Conservation (phyloP, 1,139 yeast genomes). For the Debaryomycetaceae sp. region DNA sequence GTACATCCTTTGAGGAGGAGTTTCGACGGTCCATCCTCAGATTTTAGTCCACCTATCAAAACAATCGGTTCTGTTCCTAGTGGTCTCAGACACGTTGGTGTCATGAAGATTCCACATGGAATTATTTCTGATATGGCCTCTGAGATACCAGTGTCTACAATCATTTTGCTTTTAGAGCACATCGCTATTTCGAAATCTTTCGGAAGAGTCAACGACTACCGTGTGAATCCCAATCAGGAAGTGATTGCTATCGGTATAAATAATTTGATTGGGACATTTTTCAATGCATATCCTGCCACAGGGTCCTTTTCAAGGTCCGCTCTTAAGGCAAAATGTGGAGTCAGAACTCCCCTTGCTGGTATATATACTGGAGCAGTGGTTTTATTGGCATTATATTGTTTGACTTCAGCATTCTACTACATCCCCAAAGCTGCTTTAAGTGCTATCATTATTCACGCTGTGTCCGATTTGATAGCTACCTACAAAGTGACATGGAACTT, state of each 20-base stretch:
- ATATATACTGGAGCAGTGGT: slow-evolving; percentile 88
- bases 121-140: slow-evolving; percentile 60
- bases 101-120: slow-evolving; percentile 62
- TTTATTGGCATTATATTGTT: slow-evolving; percentile 75
- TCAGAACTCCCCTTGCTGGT: slow-evolving; percentile 92
- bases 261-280: slow-evolving; percentile 86
- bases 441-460: slow-evolving; percentile 95
- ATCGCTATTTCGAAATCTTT: slow-evolving; percentile 92
- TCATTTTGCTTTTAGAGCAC: slow-evolving; percentile 82
- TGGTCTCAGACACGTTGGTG: slow-evolving; percentile 77
- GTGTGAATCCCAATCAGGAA: slow-evolving; percentile 90
- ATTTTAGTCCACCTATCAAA: slow-evolving; percentile 48
- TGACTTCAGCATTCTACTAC: slow-evolving; percentile 79
- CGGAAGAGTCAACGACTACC: slow-evolving; percentile 89
- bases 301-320: slow-evolving; percentile 97
- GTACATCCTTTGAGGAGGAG: slow-evolving; percentile 65
- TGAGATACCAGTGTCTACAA: slow-evolving; percentile 81
- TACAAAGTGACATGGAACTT: slow-evolving; percentile 70
- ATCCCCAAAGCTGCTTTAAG: slow-evolving; percentile 86
- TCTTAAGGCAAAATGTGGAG: slow-evolving; percentile 92
- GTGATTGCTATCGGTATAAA: slow-evolving; percentile 91
- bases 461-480: slow-evolving; percentile 76
- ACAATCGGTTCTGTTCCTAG: slow-evolving; percentile 77
- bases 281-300: slow-evolving; percentile 92
- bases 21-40: slow-evolving; percentile 30